Base-by-base conservation (phyloP, 225 moss, liverwort and hornwort genomes). In the Polytrichum commune region DNA sequence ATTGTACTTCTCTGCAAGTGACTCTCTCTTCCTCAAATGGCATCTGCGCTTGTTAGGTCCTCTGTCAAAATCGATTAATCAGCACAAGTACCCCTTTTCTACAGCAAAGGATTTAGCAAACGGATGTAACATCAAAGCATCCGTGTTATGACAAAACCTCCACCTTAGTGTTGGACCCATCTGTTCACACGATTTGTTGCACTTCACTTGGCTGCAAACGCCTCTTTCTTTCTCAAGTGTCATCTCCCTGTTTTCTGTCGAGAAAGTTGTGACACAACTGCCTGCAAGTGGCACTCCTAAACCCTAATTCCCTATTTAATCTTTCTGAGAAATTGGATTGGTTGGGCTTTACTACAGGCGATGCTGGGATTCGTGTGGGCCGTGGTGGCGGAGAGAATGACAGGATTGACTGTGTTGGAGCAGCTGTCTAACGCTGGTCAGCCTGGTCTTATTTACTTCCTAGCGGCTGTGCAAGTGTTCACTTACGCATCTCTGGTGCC, bases 401-500 rank as follows among this genome's bases (percentile, higher is more conserved):
- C 75, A 19, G 78, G 80, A 0, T 53, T 78, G 73, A 69, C 73
- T 5, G 78, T 84, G 53, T 62, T 23, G 73, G 18, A 85, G 79
- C 85, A 81, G 28, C 53, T 85, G 29, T 70, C 74, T 64, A 73
- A 25, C 27, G 62, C 81, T 1, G 10, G 53, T 5, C 70, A 78
- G 0, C 68, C 28, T 0, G 78, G 84, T 0, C 57, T 85, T 69
- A 73, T 84, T 23, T 81, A 67, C 53, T 76, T 78, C 64, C 66
- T 81, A 9, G 81, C 69, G 62, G 71, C 74, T 1, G 73, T 81
- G 69, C 81, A 81, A 69, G 26, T 84, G 0, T 72, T 84, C 74
- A 84, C 84, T 8, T 81, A 85, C 64, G 78, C 81, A 27, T 85
- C 78, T 70, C 54, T 85, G 67, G 78, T 85, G 61, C 85, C 85